Conservation (phyloP, 805 yeast species). For the Wickerhamomyces tratensis region DNA sequence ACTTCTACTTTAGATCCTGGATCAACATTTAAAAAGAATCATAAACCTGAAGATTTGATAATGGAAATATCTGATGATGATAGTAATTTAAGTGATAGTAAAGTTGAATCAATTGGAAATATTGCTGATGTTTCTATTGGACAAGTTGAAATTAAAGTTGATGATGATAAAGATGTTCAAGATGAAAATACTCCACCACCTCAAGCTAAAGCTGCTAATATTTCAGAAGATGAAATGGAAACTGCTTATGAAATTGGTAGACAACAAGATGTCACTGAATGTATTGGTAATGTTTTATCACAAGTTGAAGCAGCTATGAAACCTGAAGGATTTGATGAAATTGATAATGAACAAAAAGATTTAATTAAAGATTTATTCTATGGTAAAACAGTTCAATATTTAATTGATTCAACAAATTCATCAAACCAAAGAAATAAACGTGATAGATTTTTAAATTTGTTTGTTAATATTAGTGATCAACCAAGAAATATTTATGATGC, state of each 20-base stretch:
- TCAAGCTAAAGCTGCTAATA: slow-evolving; percentile 17
- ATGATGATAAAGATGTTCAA: neutral
- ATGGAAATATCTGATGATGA: no score
- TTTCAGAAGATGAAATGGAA: slow-evolving; percentile 53
- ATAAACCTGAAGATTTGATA: no score
- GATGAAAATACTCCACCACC: slow-evolving; percentile 3
- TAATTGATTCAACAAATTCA: slow-evolving; percentile 37
- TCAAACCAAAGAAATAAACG: slow-evolving; percentile 36
- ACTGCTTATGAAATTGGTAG: slow-evolving; percentile 73
- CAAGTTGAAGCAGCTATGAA: slow-evolving; percentile 84
- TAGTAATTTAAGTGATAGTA: no score
- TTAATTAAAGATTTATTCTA: slow-evolving; percentile 71
- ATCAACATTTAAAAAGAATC: no score
- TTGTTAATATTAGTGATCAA: slow-evolving; percentile 81
- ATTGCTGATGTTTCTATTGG: no score
- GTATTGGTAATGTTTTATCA: slow-evolving; percentile 86
- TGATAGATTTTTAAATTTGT: slow-evolving; percentile 73
- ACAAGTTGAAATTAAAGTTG: neutral
- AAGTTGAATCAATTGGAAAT: neutral
- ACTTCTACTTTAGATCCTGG: neutral
- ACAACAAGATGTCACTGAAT: slow-evolving; percentile 97
- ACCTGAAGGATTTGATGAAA: slow-evolving; percentile 50
- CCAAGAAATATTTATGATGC: slow-evolving; percentile 89
- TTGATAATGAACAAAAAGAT: slow-evolving; percentile 77
- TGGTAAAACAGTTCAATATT: slow-evolving; percentile 76